These are phyloP conservation scores for Verticillium longisporum DNA, from an alignment of 2,329 filamentous ascomycete species.

Conservation along the genomic window DNA sequence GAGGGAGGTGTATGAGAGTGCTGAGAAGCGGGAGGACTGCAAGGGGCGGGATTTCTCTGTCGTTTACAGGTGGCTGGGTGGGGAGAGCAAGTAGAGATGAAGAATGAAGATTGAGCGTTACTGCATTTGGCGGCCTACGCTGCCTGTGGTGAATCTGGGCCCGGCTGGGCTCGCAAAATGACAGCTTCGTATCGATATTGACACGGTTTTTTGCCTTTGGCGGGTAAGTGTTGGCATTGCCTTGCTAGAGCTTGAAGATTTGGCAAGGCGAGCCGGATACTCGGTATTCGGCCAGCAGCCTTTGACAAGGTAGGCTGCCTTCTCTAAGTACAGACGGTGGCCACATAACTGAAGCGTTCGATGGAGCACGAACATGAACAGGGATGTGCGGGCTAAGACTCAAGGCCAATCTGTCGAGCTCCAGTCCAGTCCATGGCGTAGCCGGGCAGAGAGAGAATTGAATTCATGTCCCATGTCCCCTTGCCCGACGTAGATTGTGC, in stretches of 20 bases:
- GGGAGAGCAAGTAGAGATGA: slow-evolving; percentile 31
- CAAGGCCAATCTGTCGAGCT: not conserved
- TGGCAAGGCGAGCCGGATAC: not conserved
- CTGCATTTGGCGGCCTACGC: no score
- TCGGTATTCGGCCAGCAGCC: not conserved
- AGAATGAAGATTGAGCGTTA: not conserved
- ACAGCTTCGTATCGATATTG: no score
- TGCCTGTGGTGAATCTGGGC: no score
- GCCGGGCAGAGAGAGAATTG: not conserved
- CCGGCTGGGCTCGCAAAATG: no score
- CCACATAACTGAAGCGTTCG: not conserved
- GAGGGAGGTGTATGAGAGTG: slow-evolving; percentile 59
- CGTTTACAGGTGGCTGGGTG: slow-evolving; percentile 65
- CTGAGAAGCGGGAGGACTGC: slow-evolving; percentile 53
- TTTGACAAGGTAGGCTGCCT: not conserved
- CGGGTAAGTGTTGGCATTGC: no score
- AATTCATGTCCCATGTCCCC: not conserved
- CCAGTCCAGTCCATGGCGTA: not conserved
- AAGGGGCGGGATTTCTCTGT: slow-evolving; percentile 75
- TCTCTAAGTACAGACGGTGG: not conserved
- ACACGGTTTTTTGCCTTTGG: no score
- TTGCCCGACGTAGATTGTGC: not conserved
- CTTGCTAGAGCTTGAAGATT: not conserved
- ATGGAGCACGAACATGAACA: not conserved
- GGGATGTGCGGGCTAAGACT: not conserved